Evolutionary conservation across 2,329 filamentous ascomycete species (phyloP).

Genomic region (Cladosporium sp.): DNA sequence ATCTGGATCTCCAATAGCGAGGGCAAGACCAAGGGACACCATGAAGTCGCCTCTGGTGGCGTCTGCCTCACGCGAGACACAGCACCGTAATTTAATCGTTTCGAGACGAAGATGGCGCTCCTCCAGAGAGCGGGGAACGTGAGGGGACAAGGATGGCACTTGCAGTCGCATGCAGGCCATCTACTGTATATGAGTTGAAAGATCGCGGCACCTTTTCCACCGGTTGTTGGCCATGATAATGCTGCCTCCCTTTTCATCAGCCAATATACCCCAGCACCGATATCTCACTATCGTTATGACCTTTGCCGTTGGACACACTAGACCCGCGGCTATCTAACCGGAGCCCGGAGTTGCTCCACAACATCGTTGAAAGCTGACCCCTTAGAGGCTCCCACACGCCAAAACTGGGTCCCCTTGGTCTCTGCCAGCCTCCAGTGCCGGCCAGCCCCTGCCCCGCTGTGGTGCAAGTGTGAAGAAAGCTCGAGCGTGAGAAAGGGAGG

Average conservation of each 20-base stretch:
- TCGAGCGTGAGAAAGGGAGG: conserved; percentile 5
- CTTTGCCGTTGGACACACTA: neutral
- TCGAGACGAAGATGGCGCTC: conserved; percentile 6
- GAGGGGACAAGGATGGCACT: conserved; percentile 2
- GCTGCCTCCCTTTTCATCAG: neutral
- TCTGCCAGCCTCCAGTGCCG: neutral
- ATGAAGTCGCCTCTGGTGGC: neutral
- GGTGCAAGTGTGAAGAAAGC: conserved; percentile 3
- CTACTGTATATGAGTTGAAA: neutral
- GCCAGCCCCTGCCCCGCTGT: neutral
- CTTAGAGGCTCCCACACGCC: neutral
- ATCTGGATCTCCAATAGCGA: neutral
- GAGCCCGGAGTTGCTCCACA: neutral
- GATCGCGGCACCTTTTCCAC: neutral
- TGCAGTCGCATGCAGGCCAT: neutral
- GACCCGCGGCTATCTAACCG: conserved; percentile 5
- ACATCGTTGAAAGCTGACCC: neutral
- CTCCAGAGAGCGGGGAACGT: conserved; percentile 6
- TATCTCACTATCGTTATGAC: neutral
- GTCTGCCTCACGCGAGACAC: neutral
- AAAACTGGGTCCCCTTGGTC: neutral
- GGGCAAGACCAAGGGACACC: neutral
- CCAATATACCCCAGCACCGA: neutral
- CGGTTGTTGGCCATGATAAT: neutral
- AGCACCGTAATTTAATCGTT: neutral